These are phyloP conservation scores for Exophiala lecanii-corni DNA, from an alignment of 2,329 filamentous ascomycete species.

Conservation along the genomic window DNA sequence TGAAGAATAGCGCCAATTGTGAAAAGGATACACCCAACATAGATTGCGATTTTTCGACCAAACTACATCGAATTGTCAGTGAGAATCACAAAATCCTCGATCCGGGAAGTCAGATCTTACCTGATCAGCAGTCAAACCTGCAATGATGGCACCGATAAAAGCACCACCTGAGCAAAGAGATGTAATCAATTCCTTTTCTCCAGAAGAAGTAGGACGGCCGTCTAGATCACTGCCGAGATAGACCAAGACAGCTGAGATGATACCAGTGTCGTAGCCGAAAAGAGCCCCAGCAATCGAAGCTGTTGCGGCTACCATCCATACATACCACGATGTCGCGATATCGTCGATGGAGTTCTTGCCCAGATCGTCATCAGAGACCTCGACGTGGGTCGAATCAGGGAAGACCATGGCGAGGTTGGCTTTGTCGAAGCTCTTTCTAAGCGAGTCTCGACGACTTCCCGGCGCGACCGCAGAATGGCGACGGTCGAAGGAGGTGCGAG, in stretches of 20 bases:
- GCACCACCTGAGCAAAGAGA: slow-evolving; percentile 55
- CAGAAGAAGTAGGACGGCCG: slow-evolving; percentile 43
- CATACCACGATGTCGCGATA: slow-evolving; percentile 42
- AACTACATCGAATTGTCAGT: slow-evolving; percentile 27
- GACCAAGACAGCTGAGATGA: slow-evolving; percentile 57
- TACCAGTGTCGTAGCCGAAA: slow-evolving; percentile 62
- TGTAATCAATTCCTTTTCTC: slow-evolving; percentile 56
- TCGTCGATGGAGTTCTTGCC: slow-evolving; percentile 32
- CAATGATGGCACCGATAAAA: slow-evolving; percentile 51
- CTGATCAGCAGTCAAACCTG: slow-evolving; percentile 49
- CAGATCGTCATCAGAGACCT: slow-evolving; percentile 23
- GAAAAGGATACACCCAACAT: slow-evolving; percentile 43
- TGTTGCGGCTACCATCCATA: slow-evolving; percentile 53
- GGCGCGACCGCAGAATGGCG: slow-evolving; percentile 10
- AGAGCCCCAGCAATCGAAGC: slow-evolving; percentile 56
- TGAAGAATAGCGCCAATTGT: slow-evolving; percentile 41
- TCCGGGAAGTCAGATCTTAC: no score
- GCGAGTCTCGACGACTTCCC: slow-evolving; percentile 3
- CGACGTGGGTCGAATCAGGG: slow-evolving; percentile 27
- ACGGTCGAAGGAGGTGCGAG: slow-evolving; percentile 11
- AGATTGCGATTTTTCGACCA: slow-evolving; percentile 45
- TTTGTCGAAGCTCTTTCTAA: slow-evolving; percentile 19
- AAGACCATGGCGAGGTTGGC: slow-evolving; percentile 24
- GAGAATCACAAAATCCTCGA: no score
- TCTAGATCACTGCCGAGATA: slow-evolving; percentile 52